These are phyloP conservation scores for Chromera velia DNA, from an alignment of 73 alveolate genomes.

Conservation along the genomic window DNA sequence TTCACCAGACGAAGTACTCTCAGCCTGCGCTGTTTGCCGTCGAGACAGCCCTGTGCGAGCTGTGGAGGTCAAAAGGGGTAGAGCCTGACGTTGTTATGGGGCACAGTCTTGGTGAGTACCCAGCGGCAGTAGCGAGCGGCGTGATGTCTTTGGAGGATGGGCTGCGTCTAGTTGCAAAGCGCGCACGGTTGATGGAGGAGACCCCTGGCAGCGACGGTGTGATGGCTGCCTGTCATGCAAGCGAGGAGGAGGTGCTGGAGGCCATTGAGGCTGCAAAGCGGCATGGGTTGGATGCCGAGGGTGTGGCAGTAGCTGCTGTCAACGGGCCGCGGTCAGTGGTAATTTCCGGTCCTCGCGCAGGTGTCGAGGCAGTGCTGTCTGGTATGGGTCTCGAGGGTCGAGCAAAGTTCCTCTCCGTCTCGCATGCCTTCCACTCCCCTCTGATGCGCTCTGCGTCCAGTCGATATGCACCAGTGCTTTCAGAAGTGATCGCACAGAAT, in stretches of 20 bases:
- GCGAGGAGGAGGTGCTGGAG: not conserved
- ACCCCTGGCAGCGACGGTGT: not conserved
- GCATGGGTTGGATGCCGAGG: too few species aligned
- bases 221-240: not conserved
- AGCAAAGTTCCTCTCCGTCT: not conserved
- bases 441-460: too few species aligned
- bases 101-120: constrained; percentile 8
- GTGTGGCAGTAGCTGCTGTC: not conserved
- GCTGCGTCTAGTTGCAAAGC: not conserved
- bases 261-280: not conserved
- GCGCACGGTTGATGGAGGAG: not conserved
- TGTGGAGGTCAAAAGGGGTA: constrained; percentile 29
- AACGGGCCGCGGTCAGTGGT: not conserved
- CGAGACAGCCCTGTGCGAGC: constrained; percentile 16
- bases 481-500: too few species aligned
- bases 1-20: not conserved
- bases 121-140: constrained; percentile 8
- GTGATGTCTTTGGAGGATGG: not conserved
- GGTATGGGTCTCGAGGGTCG: not conserved
- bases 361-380: not conserved
- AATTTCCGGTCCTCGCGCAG: not conserved
- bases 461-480: too few species aligned
- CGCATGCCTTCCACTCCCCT: not conserved
- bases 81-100: constrained; percentile 29
- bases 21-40: constrained; percentile 1